These are phyloP conservation scores for Auriscalpium orientale DNA, from an alignment of 768 basidiomycete genomes.

Conservation along the genomic window DNA sequence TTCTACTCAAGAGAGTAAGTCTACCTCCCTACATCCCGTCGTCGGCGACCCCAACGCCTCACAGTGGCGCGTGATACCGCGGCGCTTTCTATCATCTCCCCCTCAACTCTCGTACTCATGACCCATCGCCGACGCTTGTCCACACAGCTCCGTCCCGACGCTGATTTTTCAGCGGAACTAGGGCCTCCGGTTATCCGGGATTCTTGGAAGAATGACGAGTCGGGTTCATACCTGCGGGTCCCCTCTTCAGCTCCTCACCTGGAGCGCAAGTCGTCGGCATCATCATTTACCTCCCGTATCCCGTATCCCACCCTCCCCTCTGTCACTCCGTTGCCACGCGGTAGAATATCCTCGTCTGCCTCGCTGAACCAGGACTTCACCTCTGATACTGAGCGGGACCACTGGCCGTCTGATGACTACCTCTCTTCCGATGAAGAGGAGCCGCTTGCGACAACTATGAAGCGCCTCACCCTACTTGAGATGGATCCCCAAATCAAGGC, in stretches of 20 bases:
- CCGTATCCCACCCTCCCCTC: constrained; percentile 4
- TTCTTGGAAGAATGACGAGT: constrained; percentile 45
- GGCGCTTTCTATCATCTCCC: too few relatives aligned
- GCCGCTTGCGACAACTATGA: background rate
- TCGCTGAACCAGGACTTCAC: background rate
- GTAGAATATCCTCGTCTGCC: constrained; percentile 1
- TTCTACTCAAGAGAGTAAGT: constrained; percentile 28
- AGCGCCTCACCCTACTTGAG: constrained; percentile 10
- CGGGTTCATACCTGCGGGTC: background rate
- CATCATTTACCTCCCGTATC: background rate
- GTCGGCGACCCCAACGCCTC: too few relatives aligned
- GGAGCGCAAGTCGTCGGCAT: background rate
- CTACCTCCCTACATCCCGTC: constrained; percentile 5
- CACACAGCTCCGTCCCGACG: constrained; percentile 50
- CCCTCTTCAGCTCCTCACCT: background rate
- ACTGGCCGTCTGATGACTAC: background rate
- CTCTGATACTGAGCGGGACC: background rate
- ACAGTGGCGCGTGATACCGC: background rate
- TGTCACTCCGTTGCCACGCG: background rate
- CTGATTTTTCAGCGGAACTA: constrained; percentile 54
- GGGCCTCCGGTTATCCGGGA: constrained; percentile 55
- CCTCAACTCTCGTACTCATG: background rate
- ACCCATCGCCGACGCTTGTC: background rate
- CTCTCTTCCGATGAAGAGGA: constrained; percentile 2
- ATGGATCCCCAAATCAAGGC: constrained; percentile 6